Conservation (phyloP, 108 stramenopile species). For the Nitzschia putrida region DNA sequence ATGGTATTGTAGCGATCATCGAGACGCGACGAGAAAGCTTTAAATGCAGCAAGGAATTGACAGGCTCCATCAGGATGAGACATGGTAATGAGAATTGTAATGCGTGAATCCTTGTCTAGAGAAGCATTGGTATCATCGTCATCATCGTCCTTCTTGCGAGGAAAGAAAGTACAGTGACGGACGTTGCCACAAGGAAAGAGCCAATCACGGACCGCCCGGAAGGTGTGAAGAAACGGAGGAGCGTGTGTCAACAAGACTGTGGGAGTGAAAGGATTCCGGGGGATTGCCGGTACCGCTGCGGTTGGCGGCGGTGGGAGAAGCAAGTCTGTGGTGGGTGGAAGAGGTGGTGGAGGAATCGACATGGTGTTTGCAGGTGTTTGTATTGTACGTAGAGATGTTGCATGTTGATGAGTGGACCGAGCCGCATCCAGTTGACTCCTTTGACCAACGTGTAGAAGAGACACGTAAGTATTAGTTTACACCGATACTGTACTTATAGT, state of each 20-base stretch:
- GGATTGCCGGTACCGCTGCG: conserved; percentile 6
- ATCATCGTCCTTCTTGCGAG: conserved; percentile 20
- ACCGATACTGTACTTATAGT: too few species aligned
- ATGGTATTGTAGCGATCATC: conserved; percentile 32
- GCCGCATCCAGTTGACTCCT: too few species aligned
- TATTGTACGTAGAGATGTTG: conserved; percentile 11
- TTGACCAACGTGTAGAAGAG: too few species aligned
- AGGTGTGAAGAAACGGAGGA: conserved; percentile 36
- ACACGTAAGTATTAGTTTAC: too few species aligned
- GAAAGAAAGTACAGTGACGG: conserved; percentile 33
- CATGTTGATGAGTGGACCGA: conserved; percentile 8
- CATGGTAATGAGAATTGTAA: conserved; percentile 44
- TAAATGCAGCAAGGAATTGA: conserved; percentile 38
- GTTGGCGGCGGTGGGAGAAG: conserved; percentile 5
- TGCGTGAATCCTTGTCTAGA: conserved; percentile 8
- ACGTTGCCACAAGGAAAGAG: conserved; percentile 39
- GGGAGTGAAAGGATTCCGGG: conserved; percentile 37
- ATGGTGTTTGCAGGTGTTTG: conserved; percentile 36
- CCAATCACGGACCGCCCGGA: conserved; percentile 32
- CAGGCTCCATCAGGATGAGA: conserved; percentile 54
- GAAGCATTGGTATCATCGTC: conserved; percentile 14
- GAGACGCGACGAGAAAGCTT: conserved; percentile 22
- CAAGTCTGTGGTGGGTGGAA: conserved; percentile 1
- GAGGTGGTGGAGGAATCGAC: conserved; percentile 7
- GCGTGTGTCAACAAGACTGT: conserved; percentile 38